Evolutionary conservation across 2,329 filamentous ascomycete genomes (phyloP).

Genomic region (Neurospora sp.): DNA sequence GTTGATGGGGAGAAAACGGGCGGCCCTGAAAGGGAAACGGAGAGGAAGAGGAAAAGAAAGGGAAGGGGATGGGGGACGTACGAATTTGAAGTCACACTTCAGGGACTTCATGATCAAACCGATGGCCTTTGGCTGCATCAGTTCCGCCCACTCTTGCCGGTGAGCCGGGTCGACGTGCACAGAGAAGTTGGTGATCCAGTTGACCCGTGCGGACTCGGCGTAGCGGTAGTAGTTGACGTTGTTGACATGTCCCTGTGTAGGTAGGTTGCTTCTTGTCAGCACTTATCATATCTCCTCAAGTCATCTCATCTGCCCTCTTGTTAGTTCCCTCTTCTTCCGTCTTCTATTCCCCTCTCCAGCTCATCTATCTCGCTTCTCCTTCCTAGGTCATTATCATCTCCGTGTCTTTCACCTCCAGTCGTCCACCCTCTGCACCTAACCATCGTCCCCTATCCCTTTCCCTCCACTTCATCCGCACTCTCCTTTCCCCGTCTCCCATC

Average conservation of each 20-base stretch:
- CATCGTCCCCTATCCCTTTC: no score
- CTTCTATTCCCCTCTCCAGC: not conserved
- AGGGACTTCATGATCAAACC: constrained; percentile 76
- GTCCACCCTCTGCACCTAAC: no score
- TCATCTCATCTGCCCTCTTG: not conserved
- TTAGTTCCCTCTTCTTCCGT: not conserved
- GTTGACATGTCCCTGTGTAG: constrained; percentile 62
- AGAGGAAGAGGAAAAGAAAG: not conserved
- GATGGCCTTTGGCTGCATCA: constrained; percentile 55
- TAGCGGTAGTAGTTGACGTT: constrained; percentile 78
- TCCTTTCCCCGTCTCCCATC: no score
- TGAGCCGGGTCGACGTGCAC: constrained; percentile 51
- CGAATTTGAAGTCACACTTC: constrained; percentile 79
- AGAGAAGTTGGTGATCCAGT: constrained; percentile 66
- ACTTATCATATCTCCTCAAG: not conserved
- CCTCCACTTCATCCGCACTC: no score
- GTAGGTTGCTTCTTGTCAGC: not conserved
- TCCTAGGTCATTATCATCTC: no score
- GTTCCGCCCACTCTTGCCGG: constrained; percentile 52
- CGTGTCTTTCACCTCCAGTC: no score
- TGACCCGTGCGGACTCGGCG: constrained; percentile 70
- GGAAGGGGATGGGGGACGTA: constrained; percentile 34
- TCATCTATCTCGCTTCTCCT: not conserved
- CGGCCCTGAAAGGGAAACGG: not conserved
- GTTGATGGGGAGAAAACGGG: not conserved